Conservation (phyloP, 2,329 filamentous ascomycete genomes). For the Aspergillus awamori region DNA sequence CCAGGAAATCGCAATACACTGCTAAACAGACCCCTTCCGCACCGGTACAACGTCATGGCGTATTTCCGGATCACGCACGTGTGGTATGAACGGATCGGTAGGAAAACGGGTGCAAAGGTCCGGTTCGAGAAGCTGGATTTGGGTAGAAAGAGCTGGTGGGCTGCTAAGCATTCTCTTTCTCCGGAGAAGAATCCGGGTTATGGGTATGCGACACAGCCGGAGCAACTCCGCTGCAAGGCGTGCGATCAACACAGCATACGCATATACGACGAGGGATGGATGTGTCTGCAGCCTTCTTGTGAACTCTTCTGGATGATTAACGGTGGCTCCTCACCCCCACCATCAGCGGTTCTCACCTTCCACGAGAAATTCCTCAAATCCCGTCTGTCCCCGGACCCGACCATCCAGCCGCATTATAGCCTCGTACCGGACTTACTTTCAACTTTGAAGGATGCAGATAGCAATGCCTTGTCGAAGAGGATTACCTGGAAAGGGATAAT, state of each 20-base stretch:
- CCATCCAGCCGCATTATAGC: constrained; percentile 38
- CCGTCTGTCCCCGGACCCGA: constrained; percentile 49
- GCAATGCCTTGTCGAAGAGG: constrained; percentile 51
- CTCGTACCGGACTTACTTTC: constrained; percentile 47
- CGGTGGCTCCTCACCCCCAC: constrained; percentile 27
- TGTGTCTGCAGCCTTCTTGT: constrained; percentile 61
- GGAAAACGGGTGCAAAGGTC: constrained; percentile 55
- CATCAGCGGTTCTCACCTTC: constrained; percentile 50
- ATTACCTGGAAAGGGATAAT: constrained; percentile 65
- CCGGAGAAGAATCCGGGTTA: constrained; percentile 21
- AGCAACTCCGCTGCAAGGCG: constrained; percentile 37
- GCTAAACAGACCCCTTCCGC: constrained; percentile 54
- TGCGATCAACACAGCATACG: constrained; percentile 45
- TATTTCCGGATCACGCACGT: constrained; percentile 69
- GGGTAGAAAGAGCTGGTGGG: constrained; percentile 62
- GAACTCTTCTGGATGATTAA: constrained; percentile 56
- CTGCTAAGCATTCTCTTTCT: constrained; percentile 15
- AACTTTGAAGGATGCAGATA: constrained; percentile 38
- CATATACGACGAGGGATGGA: constrained; percentile 55
- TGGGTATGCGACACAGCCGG: constrained; percentile 26
- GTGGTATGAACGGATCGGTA: constrained; percentile 63
- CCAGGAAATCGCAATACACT: constrained; percentile 56
- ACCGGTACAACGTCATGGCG: constrained; percentile 67
- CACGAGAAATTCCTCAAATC: constrained; percentile 60
- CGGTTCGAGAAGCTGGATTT: constrained; percentile 67